These are phyloP conservation scores for Cladosporium oxysporum DNA, from an alignment of 2,329 filamentous ascomycete species.

Conservation along the genomic window DNA sequence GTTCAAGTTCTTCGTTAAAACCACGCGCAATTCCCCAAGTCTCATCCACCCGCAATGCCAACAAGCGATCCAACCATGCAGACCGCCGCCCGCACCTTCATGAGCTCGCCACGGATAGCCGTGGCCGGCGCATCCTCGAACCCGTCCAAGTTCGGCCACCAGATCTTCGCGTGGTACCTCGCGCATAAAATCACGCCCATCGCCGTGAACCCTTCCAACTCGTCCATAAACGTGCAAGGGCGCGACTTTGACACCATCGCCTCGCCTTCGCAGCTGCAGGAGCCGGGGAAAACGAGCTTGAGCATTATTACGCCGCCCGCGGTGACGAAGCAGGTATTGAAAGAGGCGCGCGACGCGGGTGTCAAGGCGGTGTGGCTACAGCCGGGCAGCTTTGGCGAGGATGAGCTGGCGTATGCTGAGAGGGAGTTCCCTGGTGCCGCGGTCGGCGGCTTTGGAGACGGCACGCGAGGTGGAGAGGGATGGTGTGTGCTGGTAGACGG, in stretches of 20 bases:
- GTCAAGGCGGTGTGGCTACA: slow-evolving; percentile 83
- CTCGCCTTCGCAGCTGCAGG: slow-evolving; percentile 64
- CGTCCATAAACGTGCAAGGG: slow-evolving; percentile 63
- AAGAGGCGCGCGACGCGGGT: slow-evolving; percentile 74
- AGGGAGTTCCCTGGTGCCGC: slow-evolving; percentile 66
- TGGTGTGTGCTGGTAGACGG: slow-evolving; percentile 90
- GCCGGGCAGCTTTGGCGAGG: slow-evolving; percentile 82
- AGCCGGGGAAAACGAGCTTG: slow-evolving; percentile 70
- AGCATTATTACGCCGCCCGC: slow-evolving; percentile 85
- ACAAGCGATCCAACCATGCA: slow-evolving; percentile 54
- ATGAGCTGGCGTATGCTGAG: slow-evolving; percentile 69
- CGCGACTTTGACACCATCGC: slow-evolving; percentile 64
- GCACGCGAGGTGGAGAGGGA: slow-evolving; percentile 68
- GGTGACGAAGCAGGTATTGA: slow-evolving; percentile 71
- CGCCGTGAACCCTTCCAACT: slow-evolving; percentile 75
- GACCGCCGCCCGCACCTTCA: slow-evolving; percentile 74
- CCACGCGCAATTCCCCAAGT: background rate
- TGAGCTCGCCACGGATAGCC: slow-evolving; percentile 76
- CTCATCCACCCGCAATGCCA: background rate
- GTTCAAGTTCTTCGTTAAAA: background rate
- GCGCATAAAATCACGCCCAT: slow-evolving; percentile 72
- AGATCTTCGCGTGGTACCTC: slow-evolving; percentile 89
- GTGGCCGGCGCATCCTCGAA: slow-evolving; percentile 90
- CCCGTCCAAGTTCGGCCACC: slow-evolving; percentile 82
- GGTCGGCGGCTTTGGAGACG: slow-evolving; percentile 67